Evolutionary conservation across 768 basidiomycete genomes (phyloP).

Genomic region (Paxillus involutus): DNA sequence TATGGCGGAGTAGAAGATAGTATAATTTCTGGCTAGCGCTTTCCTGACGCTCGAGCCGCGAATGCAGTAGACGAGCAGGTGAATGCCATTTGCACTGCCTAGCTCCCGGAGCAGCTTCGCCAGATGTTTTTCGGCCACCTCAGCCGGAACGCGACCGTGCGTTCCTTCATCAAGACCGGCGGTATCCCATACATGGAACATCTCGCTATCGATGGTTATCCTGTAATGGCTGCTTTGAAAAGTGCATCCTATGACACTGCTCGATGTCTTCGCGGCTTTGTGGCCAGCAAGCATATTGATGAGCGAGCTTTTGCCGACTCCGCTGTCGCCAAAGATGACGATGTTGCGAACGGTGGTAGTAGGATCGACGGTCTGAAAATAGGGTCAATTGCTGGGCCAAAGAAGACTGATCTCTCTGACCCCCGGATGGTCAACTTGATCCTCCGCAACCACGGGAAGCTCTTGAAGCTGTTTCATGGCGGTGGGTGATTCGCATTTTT

Average conservation of each 20-base stretch:
- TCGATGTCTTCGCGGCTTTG: slow-evolving; percentile 31
- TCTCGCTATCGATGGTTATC: slow-evolving; percentile 14
- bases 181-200: slow-evolving; percentile 32
- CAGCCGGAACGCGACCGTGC: slow-evolving; percentile 21
- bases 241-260: slow-evolving; percentile 35
- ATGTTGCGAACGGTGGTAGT: slow-evolving; percentile 26
- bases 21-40: slow-evolving; percentile 28
- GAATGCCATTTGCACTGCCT: slow-evolving; percentile 26
- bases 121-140: slow-evolving; percentile 26
- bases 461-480: background rate
- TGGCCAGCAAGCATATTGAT: slow-evolving; percentile 40
- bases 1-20: slow-evolving; percentile 29
- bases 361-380: background rate
- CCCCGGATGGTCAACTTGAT: background rate
- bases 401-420: slow-evolving; percentile 4
- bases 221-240: slow-evolving; percentile 28
- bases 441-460: background rate
- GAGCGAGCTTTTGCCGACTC: slow-evolving; percentile 43
- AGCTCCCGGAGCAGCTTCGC: slow-evolving; percentile 32
- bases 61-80: slow-evolving; percentile 34
- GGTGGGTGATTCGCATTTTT: background rate
- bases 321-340: slow-evolving; percentile 44
- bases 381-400: background rate
- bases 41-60: slow-evolving; percentile 29
- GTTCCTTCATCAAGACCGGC: slow-evolving; percentile 31